A percentile compares a stretch with the other conserved stretches of the same genome.
Conservation (phyloP, 2,329 filamentous ascomycete species). For the Ceratocystis cubensis region DNA sequence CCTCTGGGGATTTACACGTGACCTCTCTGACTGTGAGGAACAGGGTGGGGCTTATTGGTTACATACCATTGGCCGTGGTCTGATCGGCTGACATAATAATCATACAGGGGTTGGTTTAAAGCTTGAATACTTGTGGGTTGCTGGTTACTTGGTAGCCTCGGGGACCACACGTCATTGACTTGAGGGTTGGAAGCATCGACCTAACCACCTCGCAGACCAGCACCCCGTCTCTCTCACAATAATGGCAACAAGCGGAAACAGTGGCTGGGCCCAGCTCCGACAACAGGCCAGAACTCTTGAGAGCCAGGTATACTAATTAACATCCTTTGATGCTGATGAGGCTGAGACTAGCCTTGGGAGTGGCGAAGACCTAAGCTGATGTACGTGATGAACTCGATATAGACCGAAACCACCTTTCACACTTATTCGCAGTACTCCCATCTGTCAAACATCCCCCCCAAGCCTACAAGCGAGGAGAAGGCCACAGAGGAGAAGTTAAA, state of each 20-base stretch:
- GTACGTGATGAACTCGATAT: not conserved
- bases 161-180: constrained; percentile 17
- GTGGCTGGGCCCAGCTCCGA: constrained; percentile 84
- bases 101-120: constrained; percentile 17
- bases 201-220: not conserved
- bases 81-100: constrained; percentile 18
- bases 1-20: not conserved
- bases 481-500: constrained; percentile 68
- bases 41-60: not conserved
- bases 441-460: constrained; percentile 62
- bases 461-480: constrained; percentile 74
- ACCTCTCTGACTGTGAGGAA: not conserved
- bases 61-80: constrained; percentile 1
- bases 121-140: not conserved
- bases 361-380: constrained; percentile 18
- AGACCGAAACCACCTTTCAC: constrained; percentile 78
- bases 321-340: not conserved
- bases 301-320: constrained; percentile 54
- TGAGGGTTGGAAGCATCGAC: constrained; percentile 6
- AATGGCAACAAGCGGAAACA: constrained; percentile 32
- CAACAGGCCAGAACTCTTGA: constrained; percentile 84
- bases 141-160: constrained; percentile 17
- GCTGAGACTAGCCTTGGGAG: not conserved
- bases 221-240: not conserved
- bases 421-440: constrained; percentile 85